phyloP scores from a whole-genome alignment of 768 basidiomycete species.

The Leccinum pellstonianum region DNA sequence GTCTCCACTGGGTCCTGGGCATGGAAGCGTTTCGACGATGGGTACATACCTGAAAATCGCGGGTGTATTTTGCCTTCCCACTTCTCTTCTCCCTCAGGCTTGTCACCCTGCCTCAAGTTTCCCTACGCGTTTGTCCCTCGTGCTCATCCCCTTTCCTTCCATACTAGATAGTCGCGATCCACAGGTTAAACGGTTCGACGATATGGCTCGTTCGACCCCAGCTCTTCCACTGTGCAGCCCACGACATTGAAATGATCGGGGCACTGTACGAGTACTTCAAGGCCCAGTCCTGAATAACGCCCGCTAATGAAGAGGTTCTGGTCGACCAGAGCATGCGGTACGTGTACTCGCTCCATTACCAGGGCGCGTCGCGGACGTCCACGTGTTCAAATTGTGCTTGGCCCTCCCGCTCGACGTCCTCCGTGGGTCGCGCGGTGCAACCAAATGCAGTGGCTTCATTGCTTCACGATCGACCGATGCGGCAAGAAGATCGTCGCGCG shows the following conservation, averaged over 20 bases:
- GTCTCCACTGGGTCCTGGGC: no score
- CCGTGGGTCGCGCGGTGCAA: no score
- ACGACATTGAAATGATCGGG: conserved; percentile 41
- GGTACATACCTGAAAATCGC: no score
- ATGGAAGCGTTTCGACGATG: no score
- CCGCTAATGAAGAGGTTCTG: conserved; percentile 9
- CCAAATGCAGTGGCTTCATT: no score
- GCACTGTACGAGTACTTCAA: conserved; percentile 37
- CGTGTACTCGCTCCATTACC: conserved; percentile 27
- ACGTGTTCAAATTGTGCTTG: conserved; percentile 21
- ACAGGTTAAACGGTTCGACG: conserved; percentile 27
- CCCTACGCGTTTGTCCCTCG: no score
- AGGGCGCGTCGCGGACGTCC: conserved; percentile 25
- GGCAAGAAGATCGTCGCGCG: no score
- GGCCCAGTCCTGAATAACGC: conserved; percentile 21
- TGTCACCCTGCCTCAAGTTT: no score
- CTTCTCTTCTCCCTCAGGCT: no score
- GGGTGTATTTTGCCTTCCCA: no score
- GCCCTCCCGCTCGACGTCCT: no score
- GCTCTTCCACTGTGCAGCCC: conserved; percentile 41
- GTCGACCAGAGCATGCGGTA: conserved; percentile 31
- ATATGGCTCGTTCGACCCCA: conserved; percentile 36
- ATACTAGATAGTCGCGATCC: conserved; percentile 37
- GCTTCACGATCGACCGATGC: no score
- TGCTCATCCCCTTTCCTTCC: conserved; percentile 4